phyloP scores from a whole-genome alignment of 169 alveolate genomes.

The Eimeria falciformis region DNA sequence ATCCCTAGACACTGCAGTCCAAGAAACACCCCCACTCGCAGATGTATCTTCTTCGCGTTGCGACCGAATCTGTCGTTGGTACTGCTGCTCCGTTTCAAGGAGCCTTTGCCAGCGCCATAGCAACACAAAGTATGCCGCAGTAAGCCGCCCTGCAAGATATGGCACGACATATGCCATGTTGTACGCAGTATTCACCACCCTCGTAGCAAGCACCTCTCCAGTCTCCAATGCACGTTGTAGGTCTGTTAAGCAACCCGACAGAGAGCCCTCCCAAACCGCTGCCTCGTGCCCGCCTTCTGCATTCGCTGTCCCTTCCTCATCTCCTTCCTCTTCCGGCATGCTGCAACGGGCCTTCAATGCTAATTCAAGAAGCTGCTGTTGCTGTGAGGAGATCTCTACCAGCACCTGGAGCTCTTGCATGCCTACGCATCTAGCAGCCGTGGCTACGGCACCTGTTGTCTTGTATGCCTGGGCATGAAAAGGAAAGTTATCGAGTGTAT shows the following conservation, averaged over 20 bases:
- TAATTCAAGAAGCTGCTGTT: neutral
- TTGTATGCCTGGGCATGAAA: neutral
- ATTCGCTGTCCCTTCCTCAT: neutral
- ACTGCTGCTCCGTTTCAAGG: constrained; percentile 46
- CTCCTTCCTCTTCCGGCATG: neutral
- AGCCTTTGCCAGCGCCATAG: constrained; percentile 65
- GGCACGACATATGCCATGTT: constrained; percentile 69
- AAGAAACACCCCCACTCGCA: neutral
- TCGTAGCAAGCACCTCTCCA: neutral
- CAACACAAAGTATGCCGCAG: constrained; percentile 64
- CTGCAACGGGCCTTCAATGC: constrained; percentile 60
- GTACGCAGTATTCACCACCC: constrained; percentile 56
- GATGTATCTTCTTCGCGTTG: neutral
- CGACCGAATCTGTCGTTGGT: constrained; percentile 46
- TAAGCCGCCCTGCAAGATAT: constrained; percentile 71
- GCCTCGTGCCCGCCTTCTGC: neutral
- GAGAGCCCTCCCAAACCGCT: neutral
- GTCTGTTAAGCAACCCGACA: constrained; percentile 6
- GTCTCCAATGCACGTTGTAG: neutral
- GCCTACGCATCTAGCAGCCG: neutral
- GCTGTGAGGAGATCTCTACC: neutral
- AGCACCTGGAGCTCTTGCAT: neutral
- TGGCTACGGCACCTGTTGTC: neutral
- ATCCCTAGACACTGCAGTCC: neutral
- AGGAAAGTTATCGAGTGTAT: constrained; percentile 50